Evolutionary conservation across 2,329 filamentous ascomycete species (phyloP), one percentile per base, ranked within the genome.

Genomic region (Paecilomyces formosus): DNA sequence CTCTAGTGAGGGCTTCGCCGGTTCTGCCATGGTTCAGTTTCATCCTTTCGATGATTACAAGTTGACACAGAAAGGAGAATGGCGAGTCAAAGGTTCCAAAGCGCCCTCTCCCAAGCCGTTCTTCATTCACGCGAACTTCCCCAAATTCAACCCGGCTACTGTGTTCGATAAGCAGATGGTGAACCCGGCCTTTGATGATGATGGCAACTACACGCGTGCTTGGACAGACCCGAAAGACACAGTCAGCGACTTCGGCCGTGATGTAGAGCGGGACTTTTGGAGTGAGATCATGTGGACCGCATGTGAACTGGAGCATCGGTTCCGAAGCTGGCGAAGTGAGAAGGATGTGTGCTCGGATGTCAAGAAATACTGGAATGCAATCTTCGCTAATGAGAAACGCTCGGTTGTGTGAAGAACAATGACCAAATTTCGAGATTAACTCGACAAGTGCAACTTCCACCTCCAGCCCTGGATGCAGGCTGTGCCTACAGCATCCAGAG

Each of bases 111-210:
- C 72, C 3, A 63, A 67, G 1, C 69, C 74, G 7, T 74, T 74
- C 53, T 76, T 77, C 61, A 66, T 76, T 31, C 75, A 77, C 59
- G 71, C 70, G 39, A 75, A 76, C 58, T 70, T 68, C 55, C 73
- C 73, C 28, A 77, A 76, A 61, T 72, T 76, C 59, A 72, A 75
- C 63, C 72, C 74, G 1, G 69, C 68, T 15, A 72, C 70, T 2
- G 64, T 76, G 28, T 75, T 76, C 56, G 64, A 65, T 8, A 63
- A 64, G 15, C 66, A 64, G 58, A 62, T 57, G 51, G 70, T 67
- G 55, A 71, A 65, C 58, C 68, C 64, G 7, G 66, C 68, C 3
- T 67, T 66, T 28, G 66, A 69, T 15, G 63, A 66, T 45, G 66
- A 72, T 50, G 72, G 70, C 7, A 70, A 62, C 21, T 72, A 68